Base-by-base conservation (phyloP, 805 yeast species). In the Nakazawaea populi region DNA sequence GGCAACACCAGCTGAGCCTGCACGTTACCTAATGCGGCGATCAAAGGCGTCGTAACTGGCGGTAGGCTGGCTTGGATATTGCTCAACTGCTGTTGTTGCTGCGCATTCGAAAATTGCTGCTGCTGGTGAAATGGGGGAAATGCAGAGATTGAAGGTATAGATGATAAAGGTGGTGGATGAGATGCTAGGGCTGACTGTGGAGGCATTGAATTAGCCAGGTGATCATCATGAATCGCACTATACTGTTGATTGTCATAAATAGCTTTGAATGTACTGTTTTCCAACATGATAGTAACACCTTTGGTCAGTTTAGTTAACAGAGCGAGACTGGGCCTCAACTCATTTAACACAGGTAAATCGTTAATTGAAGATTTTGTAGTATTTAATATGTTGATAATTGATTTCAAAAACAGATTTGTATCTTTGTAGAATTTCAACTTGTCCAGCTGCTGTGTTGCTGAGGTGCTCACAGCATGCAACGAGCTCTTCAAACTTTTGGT, bases 261-360 rank as follows among this genome's bases (percentile, higher is more conserved):
- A 18, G 61, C 61, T 39, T 67, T 67, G 53, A 67, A 79, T 14
- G 84, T 72, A 53, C 86, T 80, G 40, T 77, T 73, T 62, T 91
- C 97, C 42, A 91, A 69, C 58, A 88, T 74, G n/a, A 89, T 83
- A 0, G 97, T 90, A 12, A 92, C 86, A 61, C 92, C 98, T 60
- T 92, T 92, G 4, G 97, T 89, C 3, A 91, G 87, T 56, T 89
- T 82, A 0, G 97, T 91, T 52, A 92, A 71, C 37, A 82, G 79
- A 0, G 96, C 88, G 67, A 92, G 77, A 5, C 87, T 80, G 6
- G 91, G 83, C 52, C 96, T 72, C 5, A 85, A 85, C 51, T 88
- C 96, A 58, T 86, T 83, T 47, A 92, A 73, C 12, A 84, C 77
- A 0, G 96, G 91, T 52, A 89, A 73, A 56, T 88, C 97, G 49